Conservation (phyloP, 2,329 filamentous ascomycete species). For the Dactylonectria estremocensis region DNA sequence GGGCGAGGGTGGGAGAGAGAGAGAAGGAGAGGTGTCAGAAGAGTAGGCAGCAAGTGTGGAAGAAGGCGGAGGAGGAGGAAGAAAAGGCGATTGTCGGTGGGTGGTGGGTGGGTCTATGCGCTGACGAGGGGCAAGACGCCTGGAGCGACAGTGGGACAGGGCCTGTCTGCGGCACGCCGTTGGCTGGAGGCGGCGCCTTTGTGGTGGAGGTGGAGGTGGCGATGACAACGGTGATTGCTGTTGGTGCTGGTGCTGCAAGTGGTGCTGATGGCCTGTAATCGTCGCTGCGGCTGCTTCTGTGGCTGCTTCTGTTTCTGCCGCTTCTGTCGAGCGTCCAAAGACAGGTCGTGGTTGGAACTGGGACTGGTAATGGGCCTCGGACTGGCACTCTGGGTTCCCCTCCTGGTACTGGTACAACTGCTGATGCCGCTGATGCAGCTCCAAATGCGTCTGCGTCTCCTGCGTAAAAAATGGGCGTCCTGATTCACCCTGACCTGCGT, state of each 20-base stretch:
- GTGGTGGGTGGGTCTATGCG: constrained; percentile 45
- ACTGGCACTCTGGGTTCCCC: constrained; percentile 8
- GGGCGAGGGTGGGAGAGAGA: constrained; percentile 36
- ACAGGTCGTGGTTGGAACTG: constrained; percentile 20
- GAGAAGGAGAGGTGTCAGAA: constrained; percentile 39
- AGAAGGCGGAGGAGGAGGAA: constrained; percentile 49
- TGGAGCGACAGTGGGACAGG: constrained; percentile 47
- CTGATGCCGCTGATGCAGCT: constrained; percentile 12
- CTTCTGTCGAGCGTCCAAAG: constrained; percentile 26
- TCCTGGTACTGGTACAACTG: constrained; percentile 11
- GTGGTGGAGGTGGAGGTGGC: constrained; percentile 39
- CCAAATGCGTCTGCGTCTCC: neutral
- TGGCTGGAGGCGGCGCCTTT: constrained; percentile 45
- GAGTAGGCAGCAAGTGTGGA: constrained; percentile 44
- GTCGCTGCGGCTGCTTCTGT: constrained; percentile 17
- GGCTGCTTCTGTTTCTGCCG: constrained; percentile 18
- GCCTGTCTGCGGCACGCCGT: constrained; percentile 45
- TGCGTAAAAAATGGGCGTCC: constrained; percentile 10
- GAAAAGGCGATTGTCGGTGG: constrained; percentile 50
- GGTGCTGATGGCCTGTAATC: constrained; percentile 28
- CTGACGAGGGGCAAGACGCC: constrained; percentile 45
- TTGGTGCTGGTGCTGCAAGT: constrained; percentile 20
- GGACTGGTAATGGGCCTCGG: constrained; percentile 13
- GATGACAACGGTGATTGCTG: constrained; percentile 35
- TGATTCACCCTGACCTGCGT: constrained; percentile 15